A percentile compares a stretch with the other conserved stretches of the same genome.
phyloP scores from a whole-genome alignment of 768 basidiomycete genomes.

The Podaxis sp. region DNA sequence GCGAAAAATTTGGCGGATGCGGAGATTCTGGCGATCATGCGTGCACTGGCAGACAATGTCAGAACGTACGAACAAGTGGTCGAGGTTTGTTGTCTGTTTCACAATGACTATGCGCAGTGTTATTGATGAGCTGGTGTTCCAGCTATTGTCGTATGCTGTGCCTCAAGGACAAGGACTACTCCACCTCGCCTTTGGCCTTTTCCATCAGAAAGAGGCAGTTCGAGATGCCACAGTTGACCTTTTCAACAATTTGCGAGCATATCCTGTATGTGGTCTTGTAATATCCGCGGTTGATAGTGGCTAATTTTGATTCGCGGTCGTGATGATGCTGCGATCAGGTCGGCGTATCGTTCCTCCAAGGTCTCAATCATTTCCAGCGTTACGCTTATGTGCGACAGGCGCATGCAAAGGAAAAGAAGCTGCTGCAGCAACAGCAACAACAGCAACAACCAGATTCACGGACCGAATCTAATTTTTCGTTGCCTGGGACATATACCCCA shows the following conservation, averaged over 20 bases:
- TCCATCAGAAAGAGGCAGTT: slow-evolving; percentile 80
- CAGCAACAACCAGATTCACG: slow-evolving; percentile 22
- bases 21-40: slow-evolving; percentile 77
- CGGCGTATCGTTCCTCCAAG: slow-evolving; percentile 73
- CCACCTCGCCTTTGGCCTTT: slow-evolving; percentile 85
- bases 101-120: neutral
- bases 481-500: slow-evolving; percentile 21
- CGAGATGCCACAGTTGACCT: slow-evolving; percentile 82
- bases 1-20: slow-evolving; percentile 68
- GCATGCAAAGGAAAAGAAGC: slow-evolving; percentile 55
- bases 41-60: slow-evolving; percentile 67
- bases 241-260: slow-evolving; percentile 74
- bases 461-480: slow-evolving; percentile 13
- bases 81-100: slow-evolving; percentile 54
- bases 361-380: slow-evolving; percentile 86
- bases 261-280: slow-evolving; percentile 56
- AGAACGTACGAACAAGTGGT: slow-evolving; percentile 85
- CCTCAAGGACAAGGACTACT: slow-evolving; percentile 81
- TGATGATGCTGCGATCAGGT: slow-evolving; percentile 45
- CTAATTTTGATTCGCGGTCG: slow-evolving; percentile 5
- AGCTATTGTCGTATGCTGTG: slow-evolving; percentile 76
- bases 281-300: slow-evolving; percentile 14
- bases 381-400: slow-evolving; percentile 87
- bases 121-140: slow-evolving; percentile 9
- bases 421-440: slow-evolving; percentile 32